Evolutionary conservation across 2,329 filamentous ascomycete species (phyloP).

Genomic region (Macrophomina pseudophaseolina): DNA sequence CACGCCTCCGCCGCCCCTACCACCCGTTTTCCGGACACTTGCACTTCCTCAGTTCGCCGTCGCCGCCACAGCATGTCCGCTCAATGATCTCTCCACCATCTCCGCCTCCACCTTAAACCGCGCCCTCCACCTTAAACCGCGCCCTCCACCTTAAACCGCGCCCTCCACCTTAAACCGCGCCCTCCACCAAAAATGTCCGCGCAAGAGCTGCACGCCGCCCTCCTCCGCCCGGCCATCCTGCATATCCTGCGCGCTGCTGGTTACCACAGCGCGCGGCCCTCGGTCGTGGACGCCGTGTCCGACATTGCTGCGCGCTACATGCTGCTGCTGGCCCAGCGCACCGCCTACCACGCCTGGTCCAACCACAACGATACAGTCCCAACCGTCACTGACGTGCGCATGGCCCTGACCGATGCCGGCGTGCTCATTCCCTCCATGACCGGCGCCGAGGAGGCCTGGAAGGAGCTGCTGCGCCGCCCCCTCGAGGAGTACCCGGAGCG

Average conservation of each 20-base stretch:
- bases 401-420: slow-evolving; percentile 83
- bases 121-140: slow-evolving; percentile 12
- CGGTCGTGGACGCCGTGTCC: slow-evolving; percentile 84
- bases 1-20: background rate
- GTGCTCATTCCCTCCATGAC: slow-evolving; percentile 71
- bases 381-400: slow-evolving; percentile 77
- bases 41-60: background rate
- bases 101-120: slow-evolving; percentile 21
- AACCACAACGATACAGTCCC: slow-evolving; percentile 70
- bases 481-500: slow-evolving; percentile 50
- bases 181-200: slow-evolving; percentile 34
- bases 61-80: slow-evolving; percentile 6
- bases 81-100: slow-evolving; percentile 12
- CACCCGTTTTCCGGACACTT: background rate
- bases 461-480: slow-evolving; percentile 55
- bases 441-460: slow-evolving; percentile 71
- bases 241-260: slow-evolving; percentile 91
- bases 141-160: slow-evolving; percentile 20
- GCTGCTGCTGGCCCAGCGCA: slow-evolving; percentile 71
- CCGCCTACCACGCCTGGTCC: slow-evolving; percentile 72
- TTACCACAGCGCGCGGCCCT: slow-evolving; percentile 81
- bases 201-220: slow-evolving; percentile 67
- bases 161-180: slow-evolving; percentile 20
- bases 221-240: slow-evolving; percentile 84
- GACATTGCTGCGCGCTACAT: slow-evolving; percentile 86